Conservation (phyloP, 192 early-diverging fungal genomes). For the Diversispora epigaea region DNA sequence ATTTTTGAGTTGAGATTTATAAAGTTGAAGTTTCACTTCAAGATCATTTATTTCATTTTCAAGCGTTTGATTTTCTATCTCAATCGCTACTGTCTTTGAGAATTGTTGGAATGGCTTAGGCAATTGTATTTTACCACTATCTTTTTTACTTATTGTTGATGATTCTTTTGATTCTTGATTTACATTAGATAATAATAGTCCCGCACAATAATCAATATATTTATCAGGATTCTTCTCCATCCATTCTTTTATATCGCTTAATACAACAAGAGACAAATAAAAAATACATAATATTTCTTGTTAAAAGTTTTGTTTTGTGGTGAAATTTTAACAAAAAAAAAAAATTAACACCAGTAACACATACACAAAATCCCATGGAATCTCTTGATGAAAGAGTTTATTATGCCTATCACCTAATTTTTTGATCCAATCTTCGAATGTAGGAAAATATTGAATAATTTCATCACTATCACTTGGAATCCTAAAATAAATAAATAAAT, state of each 20-base stretch:
- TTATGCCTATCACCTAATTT: neutral
- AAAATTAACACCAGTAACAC: neutral
- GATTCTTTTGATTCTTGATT: neutral
- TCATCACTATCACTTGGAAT: slow-evolving; percentile 17
- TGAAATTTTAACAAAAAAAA: neutral
- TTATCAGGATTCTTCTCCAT: slow-evolving; percentile 8
- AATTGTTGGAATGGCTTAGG: neutral
- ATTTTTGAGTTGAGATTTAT: neutral
- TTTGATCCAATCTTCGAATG: slow-evolving; percentile 23
- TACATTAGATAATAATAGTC: neutral
- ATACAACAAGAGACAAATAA: no score
- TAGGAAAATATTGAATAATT: slow-evolving; percentile 13
- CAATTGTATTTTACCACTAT: neutral
- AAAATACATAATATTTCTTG: neutral
- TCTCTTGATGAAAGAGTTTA: neutral
- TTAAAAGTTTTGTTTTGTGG: neutral
- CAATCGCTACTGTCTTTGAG: neutral
- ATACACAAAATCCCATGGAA: neutral
- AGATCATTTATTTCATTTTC: neutral
- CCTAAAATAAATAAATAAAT: neutral
- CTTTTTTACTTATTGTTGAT: neutral
- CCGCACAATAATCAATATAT: slow-evolving; percentile 1
- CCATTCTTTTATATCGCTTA: slow-evolving; percentile 21
- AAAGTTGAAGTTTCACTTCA: neutral
- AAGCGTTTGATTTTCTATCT: neutral